Evolutionary conservation across 1,284 basidiomycete genomes (phyloP), one percentile per base, ranked within the genome.

Genomic region (Tilletia setariae): DNA sequence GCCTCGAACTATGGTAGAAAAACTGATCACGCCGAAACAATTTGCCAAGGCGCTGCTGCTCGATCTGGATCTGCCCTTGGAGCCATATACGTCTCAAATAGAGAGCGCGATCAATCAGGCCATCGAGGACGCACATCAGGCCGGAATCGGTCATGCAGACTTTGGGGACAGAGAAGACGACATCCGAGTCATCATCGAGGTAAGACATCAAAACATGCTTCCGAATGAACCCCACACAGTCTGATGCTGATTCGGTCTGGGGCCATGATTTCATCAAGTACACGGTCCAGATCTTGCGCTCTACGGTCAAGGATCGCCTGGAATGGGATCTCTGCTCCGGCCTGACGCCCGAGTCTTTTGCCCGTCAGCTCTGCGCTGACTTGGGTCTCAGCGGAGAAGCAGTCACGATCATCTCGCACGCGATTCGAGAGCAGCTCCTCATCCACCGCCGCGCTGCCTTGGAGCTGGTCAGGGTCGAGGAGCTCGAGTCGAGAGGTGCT

Each of bases 251-350:
- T 11, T 11, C 35, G 6, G 28, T 9, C 32, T 7, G 35, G n/a
- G 13, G 11, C 35, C 13, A 30, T 46, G n/a, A 67, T 67, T 69
- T 68, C 74, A 68, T 69, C 65, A 83, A 96, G 92, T 92, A 98
- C 82, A 94, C 98, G 84, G 92, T 98, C n/a, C 95, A 98, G 83
- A 91, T 98, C 80, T 90, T 90, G 61, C 91, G 90, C 21, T 87
- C 93, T 82, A 92, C 95, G 82, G 87, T 98, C 0, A 86, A 91
- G 68, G 95, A 98, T 84, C 91, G 94, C 74, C 92, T 98, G 76
- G 96, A 98, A 84, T 98, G 96, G 96, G 95, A 98, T 83, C 87
- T 98, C 7, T 88, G 93, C 40, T 97, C 94, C 0, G 87, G 90
- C 0, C 87, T 98, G 19, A 94, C 94, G 0, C 95, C 95, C 0